Conservation (phyloP, 257 asterid species). For the Apocynum venetum region DNA sequence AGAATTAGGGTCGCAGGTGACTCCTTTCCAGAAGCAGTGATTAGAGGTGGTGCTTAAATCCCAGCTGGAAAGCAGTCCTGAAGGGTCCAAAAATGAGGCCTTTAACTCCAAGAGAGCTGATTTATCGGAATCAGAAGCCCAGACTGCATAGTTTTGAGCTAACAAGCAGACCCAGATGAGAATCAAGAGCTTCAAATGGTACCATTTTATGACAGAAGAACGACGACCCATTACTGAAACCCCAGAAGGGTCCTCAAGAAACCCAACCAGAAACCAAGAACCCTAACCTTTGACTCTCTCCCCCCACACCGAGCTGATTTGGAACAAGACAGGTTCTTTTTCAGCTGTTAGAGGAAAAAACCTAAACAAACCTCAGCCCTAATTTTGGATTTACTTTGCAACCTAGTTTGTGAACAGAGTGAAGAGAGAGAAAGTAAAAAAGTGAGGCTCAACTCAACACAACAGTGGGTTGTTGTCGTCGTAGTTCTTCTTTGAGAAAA, state of each 20-base stretch:
- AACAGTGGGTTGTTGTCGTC: constrained; percentile 25
- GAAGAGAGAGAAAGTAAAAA: constrained; percentile 23
- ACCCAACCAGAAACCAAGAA: constrained; percentile 5
- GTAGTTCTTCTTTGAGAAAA: constrained; percentile 22
- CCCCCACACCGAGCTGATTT: constrained; percentile 14
- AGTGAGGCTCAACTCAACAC: constrained; percentile 12
- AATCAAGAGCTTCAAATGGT: constrained; percentile 55
- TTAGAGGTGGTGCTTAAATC: constrained; percentile 27
- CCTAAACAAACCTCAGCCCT: constrained; percentile 36
- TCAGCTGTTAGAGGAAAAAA: neutral
- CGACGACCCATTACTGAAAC: constrained; percentile 62
- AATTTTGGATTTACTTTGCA: constrained; percentile 30
- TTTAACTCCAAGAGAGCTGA: constrained; percentile 81
- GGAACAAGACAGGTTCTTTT: constrained; percentile 8
- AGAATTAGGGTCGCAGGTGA: constrained; percentile 57
- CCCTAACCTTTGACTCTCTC: constrained; percentile 22
- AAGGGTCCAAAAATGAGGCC: constrained; percentile 60
- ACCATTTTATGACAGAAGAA: constrained; percentile 52
- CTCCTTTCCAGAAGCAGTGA: constrained; percentile 81
- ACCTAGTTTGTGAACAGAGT: constrained; percentile 28
- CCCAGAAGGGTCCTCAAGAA: constrained; percentile 51
- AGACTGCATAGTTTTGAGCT: constrained; percentile 36
- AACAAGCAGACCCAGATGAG: constrained; percentile 40
- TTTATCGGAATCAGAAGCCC: constrained; percentile 60
- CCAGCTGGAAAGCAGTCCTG: constrained; percentile 66